Conservation (phyloP, 768 basidiomycete genomes). For the Chalciporus sphaerocephalus region DNA sequence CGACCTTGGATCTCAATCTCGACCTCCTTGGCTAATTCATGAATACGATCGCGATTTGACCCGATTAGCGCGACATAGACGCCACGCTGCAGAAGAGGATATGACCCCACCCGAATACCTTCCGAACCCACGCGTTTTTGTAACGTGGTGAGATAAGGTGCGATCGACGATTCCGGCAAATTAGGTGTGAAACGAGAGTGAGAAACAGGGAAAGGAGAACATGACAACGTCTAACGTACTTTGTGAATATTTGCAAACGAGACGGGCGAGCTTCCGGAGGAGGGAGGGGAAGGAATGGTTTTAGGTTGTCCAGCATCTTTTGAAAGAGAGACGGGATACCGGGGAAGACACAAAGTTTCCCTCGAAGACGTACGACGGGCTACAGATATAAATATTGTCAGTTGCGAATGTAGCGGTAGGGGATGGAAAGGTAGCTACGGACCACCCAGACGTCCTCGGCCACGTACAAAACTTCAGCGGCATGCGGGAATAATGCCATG, state of each 20-base stretch:
- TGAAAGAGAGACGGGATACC: conserved; percentile 86
- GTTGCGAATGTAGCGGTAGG: background rate
- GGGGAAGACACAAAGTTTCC: conserved; percentile 88
- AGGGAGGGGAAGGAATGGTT: conserved; percentile 74
- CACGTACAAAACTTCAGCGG: conserved; percentile 77
- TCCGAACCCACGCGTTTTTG: conserved; percentile 68
- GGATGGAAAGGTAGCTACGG: conserved; percentile 24
- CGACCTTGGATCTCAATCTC: conserved; percentile 54
- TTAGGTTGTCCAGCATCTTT: conserved; percentile 70
- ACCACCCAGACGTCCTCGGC: conserved; percentile 84
- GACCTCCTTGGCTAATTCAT: conserved; percentile 58
- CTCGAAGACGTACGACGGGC: conserved; percentile 83
- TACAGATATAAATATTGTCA: conserved; percentile 24
- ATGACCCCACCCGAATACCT: conserved; percentile 80
- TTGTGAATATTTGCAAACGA: conserved; percentile 80
- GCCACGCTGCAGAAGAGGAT: conserved; percentile 55
- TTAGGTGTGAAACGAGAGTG: conserved; percentile 25
- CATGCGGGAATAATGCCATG: conserved; percentile 87
- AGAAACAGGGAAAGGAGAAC: background rate
- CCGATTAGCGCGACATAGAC: conserved; percentile 66
- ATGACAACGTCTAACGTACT: conserved; percentile 38
- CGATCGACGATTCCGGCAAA: conserved; percentile 76
- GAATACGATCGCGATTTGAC: conserved; percentile 41
- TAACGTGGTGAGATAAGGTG: conserved; percentile 80
- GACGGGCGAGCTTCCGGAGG: conserved; percentile 67